These are phyloP conservation scores for Yarrowia galli DNA, from an alignment of 1,139 yeast genomes.

Conservation along the genomic window DNA sequence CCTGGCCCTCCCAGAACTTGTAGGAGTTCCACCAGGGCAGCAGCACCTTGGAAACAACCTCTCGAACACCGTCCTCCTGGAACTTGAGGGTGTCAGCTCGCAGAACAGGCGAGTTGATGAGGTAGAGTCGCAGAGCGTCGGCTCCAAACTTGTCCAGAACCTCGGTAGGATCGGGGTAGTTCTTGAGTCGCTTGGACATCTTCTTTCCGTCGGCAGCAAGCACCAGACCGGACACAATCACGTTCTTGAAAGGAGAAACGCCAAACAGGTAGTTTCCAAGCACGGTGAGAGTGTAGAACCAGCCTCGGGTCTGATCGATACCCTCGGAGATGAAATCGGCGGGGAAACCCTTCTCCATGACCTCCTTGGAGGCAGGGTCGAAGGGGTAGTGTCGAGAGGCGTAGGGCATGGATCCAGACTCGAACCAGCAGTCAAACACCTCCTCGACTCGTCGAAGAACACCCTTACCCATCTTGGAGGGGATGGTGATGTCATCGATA, in stretches of 20 bases:
- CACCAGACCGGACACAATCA: constrained; percentile 95
- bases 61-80: constrained; percentile 98
- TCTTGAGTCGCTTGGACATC: constrained; percentile 98
- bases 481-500: constrained; percentile 91
- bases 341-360: constrained; percentile 79
- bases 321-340: constrained; percentile 99
- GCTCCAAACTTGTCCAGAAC: constrained; percentile 93
- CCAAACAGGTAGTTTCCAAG: constrained; percentile 94
- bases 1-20: constrained; percentile 95
- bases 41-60: constrained; percentile 92
- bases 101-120: constrained; percentile 96
- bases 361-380: constrained; percentile 66
- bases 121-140: constrained; percentile 92
- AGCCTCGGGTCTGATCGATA: constrained; percentile 99
- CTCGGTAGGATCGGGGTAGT: constrained; percentile 92
- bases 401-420: constrained; percentile 98
- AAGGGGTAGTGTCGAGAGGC: constrained; percentile 98
- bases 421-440: constrained; percentile 99
- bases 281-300: constrained; percentile 97
- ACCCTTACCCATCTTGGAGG: constrained; percentile 92
- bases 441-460: constrained; percentile 88
- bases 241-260: constrained; percentile 92
- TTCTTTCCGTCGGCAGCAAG: constrained; percentile 98
- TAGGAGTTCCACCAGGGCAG: constrained; percentile 98
- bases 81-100: constrained; percentile 96